Evolutionary conservation across 2,329 filamentous ascomycete species (phyloP), one percentile per base, ranked within the genome.

Genomic region (Nakataea oryzae): DNA sequence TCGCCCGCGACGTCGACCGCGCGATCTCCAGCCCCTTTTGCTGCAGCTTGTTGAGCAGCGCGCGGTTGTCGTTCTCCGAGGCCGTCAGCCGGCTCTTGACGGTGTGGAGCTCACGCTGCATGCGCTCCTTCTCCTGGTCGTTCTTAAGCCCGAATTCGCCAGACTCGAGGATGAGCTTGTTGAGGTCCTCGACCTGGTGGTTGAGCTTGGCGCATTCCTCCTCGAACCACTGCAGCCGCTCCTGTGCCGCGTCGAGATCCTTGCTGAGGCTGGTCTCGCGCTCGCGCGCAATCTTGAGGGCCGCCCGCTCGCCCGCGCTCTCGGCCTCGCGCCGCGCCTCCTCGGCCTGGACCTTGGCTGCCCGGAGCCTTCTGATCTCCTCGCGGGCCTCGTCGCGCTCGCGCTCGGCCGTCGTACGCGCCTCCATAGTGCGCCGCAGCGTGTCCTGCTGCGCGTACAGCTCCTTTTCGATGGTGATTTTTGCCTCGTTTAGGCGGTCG

Each of bases 1-100:
- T 92, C 32, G 90, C 93, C 63, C 88, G 88, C 6, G 93, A 96
- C 64, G 86, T 91, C 0, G 93, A 95, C 57, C 95, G 86, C 54
- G 93, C 93, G 73, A 99, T 96, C 71, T 99, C 93, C 8, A 99
- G 82, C 32, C 96, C 95, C 78, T 97, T 97, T 70, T 97, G 93
- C 70, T 97, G 93, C 24, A 99, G 82, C 75, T 97, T 97, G 77
- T 97, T 97, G 66, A 97, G 82, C n/a, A 99, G 79, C 6, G 92
- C 88, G 60, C 91, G 88, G 70, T 97, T 97, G 75, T 97, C 93
- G 69, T 97, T 97, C 73, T 99, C 93, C 0, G 93, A 97, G 28
- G 93, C 95, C 9, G 88, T 83, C 54, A 99, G 79, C 27, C 93
- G 88, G 64, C 93, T 93, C 73, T 95, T 96, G 67, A 97, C 85